phyloP scores from a whole-genome alignment of 2,329 filamentous ascomycete species.

The Venturiaceae sp. region DNA sequence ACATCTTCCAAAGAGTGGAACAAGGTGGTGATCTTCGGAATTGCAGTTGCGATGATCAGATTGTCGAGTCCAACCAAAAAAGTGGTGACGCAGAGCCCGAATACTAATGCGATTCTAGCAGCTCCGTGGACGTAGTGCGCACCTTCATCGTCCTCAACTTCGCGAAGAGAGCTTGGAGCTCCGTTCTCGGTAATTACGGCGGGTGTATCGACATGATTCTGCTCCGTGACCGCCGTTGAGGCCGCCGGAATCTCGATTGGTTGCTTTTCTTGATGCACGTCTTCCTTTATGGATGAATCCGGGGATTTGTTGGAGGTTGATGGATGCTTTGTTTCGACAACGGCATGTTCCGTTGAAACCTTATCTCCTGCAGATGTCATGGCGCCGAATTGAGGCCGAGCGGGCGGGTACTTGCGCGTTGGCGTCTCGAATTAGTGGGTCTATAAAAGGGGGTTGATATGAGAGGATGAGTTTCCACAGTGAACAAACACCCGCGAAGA shows the following conservation, averaged over 20 bases:
- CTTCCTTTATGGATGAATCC: neutral
- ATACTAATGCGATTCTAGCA: slow-evolving; percentile 22
- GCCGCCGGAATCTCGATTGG: neutral
- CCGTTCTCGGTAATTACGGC: neutral
- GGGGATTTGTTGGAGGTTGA: neutral
- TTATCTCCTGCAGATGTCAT: neutral
- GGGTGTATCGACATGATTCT: neutral
- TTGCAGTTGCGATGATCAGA: slow-evolving; percentile 28
- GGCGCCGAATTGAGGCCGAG: neutral
- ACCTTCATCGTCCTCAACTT: slow-evolving; percentile 20
- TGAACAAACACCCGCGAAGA: neutral
- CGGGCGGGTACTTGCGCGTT: no score
- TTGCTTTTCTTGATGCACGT: neutral
- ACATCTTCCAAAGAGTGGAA: slow-evolving; percentile 31
- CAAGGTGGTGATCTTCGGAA: slow-evolving; percentile 29
- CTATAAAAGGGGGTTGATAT: no score
- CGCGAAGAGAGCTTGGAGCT: neutral
- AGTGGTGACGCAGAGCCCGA: slow-evolving; percentile 25
- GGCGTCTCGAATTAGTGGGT: no score
- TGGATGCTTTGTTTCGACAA: neutral
- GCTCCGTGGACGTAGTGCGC: slow-evolving; percentile 23
- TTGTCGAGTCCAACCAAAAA: slow-evolving; percentile 29
- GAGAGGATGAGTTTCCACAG: no score
- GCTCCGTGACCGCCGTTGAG: neutral
- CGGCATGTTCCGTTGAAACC: neutral